Conservation (phyloP, 73 alveolate genomes). For the Tetrahymena malaccensis region DNA sequence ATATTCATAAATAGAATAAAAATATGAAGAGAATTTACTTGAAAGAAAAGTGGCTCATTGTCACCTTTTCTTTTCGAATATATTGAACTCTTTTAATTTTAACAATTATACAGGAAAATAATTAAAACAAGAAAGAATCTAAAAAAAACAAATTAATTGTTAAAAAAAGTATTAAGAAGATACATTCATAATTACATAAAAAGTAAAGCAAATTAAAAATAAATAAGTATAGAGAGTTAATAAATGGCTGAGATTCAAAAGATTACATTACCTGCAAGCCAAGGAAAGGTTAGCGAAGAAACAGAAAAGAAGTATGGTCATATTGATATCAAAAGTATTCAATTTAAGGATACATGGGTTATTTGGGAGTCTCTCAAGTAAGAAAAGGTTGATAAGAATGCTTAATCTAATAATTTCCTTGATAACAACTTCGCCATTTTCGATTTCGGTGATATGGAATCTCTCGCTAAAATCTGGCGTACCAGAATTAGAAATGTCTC, state of each 20-base stretch:
- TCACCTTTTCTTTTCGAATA: neutral
- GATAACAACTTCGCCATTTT: neutral
- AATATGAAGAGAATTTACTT: neutral
- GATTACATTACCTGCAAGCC: neutral
- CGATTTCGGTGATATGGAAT: neutral
- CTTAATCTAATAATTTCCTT: neutral
- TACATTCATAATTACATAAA: neutral
- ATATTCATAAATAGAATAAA: neutral
- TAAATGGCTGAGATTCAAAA: neutral
- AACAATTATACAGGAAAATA: neutral
- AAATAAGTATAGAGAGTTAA: neutral
- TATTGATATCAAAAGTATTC: neutral
- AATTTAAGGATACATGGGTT: neutral
- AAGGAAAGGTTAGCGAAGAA: neutral
- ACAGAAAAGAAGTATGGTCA: neutral
- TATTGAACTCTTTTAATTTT: neutral
- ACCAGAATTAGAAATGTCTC: neutral
- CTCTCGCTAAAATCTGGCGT: neutral
- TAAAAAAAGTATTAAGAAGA: neutral
- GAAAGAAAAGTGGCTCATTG: neutral
- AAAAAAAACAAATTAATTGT: no score
- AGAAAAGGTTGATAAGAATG: neutral
- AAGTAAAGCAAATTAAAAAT: no score
- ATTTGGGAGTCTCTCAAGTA: neutral
- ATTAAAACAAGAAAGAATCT: neutral